These are phyloP conservation scores for Colletotrichum sojae DNA, from an alignment of 2,329 filamentous ascomycete genomes.

Conservation along the genomic window DNA sequence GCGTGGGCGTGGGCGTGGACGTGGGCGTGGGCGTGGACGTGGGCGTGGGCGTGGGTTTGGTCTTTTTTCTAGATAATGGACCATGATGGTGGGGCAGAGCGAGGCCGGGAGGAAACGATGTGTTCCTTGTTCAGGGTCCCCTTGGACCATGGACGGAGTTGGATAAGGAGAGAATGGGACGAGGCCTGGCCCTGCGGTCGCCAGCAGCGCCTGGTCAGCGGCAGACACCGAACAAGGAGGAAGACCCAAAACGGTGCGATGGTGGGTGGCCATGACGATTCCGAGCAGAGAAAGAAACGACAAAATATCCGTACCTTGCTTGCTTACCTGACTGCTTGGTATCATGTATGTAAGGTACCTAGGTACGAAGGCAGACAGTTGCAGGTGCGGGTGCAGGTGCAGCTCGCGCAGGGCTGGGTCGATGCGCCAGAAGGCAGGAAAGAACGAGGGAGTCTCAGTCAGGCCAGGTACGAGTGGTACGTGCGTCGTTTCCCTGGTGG, in stretches of 20 bases:
- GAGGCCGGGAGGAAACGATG: constrained; percentile 20
- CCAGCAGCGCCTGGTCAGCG: constrained; percentile 23
- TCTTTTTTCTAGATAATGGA: background rate
- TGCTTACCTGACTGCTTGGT: too few relatives aligned
- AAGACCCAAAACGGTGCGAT: constrained; percentile 29
- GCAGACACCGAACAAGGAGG: constrained; percentile 32
- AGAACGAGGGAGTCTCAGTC: constrained; percentile 20
- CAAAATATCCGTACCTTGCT: background rate
- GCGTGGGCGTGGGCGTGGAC: constrained; percentile 11
- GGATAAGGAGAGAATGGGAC: constrained; percentile 35
- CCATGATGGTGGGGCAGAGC: constrained; percentile 23
- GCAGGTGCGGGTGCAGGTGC: background rate
- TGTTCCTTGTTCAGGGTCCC: constrained; percentile 40
- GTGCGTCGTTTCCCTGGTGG: constrained; percentile 14
- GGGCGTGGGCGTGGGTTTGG: constrained; percentile 11
- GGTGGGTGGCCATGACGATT: constrained; percentile 18
- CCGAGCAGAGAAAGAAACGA: constrained; percentile 17
- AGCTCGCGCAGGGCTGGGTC: constrained; percentile 17
- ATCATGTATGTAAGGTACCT: too few relatives aligned
- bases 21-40: background rate
- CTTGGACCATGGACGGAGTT: constrained; percentile 34
- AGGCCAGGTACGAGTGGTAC: constrained; percentile 24
- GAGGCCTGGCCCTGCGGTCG: constrained; percentile 19
- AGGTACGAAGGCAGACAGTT: background rate
- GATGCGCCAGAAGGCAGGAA: constrained; percentile 11